A percentile compares a stretch with the other conserved stretches of the same genome.
phyloP scores from a whole-genome alignment of 345 rosid species.

The Hevea brasiliensis region DNA sequence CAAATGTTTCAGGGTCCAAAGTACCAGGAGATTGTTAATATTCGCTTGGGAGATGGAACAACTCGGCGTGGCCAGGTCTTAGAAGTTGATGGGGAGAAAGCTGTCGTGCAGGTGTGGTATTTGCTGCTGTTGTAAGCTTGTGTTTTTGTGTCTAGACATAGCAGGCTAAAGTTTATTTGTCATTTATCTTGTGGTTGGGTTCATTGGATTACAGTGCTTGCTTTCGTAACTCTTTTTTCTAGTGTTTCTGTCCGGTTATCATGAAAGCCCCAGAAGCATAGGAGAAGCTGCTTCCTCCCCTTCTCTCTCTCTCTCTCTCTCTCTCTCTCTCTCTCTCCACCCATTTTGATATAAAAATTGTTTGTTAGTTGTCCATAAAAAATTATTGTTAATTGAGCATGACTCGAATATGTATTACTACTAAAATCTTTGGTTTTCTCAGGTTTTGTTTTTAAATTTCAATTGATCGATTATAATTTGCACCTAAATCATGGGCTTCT shows the following conservation, averaged over 20 bases:
- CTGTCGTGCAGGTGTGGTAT: conserved; percentile 82
- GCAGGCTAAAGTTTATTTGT: not conserved
- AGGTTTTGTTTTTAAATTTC: not conserved
- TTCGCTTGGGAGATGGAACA: conserved; percentile 89
- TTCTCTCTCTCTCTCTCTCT: too few species aligned
- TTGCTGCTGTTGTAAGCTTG: not conserved
- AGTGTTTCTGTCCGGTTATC: not conserved
- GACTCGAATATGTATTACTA: not conserved
- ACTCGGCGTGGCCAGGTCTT: conserved; percentile 93
- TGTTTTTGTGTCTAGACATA: not conserved
- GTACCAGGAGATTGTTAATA: conserved; percentile 94
- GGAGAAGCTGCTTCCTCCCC: not conserved
- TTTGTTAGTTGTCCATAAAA: not conserved
- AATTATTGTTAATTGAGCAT: not conserved
- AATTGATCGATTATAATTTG: not conserved
- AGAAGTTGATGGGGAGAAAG: conserved; percentile 98
- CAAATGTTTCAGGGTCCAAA: conserved; percentile 69
- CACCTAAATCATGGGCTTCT: conserved; percentile 21
- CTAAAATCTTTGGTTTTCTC: not conserved
- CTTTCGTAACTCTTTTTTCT: not conserved
- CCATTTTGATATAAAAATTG: too few species aligned
- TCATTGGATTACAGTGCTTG: not conserved
- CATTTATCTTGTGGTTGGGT: not conserved
- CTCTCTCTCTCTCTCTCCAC: too few species aligned
- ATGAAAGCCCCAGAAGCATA: not conserved